Evolutionary conservation across 2,329 filamentous ascomycete species (phyloP).

Genomic region (Neophaeococcomyces aloes): DNA sequence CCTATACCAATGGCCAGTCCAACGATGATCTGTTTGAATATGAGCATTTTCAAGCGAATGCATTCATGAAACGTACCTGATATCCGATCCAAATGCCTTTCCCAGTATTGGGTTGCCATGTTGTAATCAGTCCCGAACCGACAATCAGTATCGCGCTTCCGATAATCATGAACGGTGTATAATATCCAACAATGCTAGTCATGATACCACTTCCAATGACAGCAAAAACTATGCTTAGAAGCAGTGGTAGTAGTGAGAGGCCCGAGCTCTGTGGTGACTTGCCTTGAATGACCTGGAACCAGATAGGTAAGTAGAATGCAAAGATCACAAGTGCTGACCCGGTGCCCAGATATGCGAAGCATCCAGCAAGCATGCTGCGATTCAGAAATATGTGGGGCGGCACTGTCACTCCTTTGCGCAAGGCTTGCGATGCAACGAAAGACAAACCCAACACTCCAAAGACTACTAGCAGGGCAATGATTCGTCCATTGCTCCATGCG

Average conservation of each 20-base stretch:
- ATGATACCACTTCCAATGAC: constrained; percentile 6
- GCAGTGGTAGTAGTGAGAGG: constrained; percentile 9
- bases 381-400: constrained; percentile 15
- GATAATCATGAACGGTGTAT: constrained; percentile 26
- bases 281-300: constrained; percentile 17
- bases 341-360: constrained; percentile 6
- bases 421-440: constrained; percentile 13
- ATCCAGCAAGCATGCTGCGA: constrained; percentile 11
- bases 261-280: constrained; percentile 10
- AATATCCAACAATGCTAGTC: constrained; percentile 22
- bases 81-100: constrained; percentile 24
- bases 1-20: constrained; percentile 24
- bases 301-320: constrained; percentile 15
- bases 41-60: constrained; percentile 12
- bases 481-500: constrained; percentile 10
- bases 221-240: constrained; percentile 9
- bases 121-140: constrained; percentile 21
- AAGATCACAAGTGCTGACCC: not conserved
- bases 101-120: not conserved
- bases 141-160: constrained; percentile 20
- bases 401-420: constrained; percentile 16
- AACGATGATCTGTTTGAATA: constrained; percentile 17
- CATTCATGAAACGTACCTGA: constrained; percentile 13
- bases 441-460: constrained; percentile 7
- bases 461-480: constrained; percentile 15